Base-by-base conservation (phyloP, 768 basidiomycete species). In the Pulveroboletus sp. region DNA sequence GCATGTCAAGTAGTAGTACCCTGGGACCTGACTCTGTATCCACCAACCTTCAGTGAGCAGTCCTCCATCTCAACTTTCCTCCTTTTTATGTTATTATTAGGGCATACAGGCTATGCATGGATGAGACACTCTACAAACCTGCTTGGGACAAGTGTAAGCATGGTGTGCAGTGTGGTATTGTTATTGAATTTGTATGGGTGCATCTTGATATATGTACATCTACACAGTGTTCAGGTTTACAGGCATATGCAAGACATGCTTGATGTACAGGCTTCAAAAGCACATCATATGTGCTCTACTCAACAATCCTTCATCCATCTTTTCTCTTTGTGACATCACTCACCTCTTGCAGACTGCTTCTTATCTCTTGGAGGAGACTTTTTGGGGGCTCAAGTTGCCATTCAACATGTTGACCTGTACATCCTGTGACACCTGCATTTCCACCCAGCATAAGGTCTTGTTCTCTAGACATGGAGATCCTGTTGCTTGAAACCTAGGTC, bases 71-170 rank as follows among this genome's bases (percentile, higher is more conserved):
- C 45, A 72, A 82, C 36, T 86, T 92, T 56, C 83, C 90, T 0
- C 89, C 93, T 0, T 83, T 84, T 3, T 96, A 96, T 64, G 82
- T 85, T 39, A 67, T 90, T 5, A 90, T 96, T 0, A 93, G 93
- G 0, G 78, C 83, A 16, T 95, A 94, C 67, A 74, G 93, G 24
- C 72, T 96, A 6, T 76, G 82, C 59, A 90, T 86, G 0, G 92
- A 94, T 65, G 73, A 77, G 32, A 68, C 68, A 12, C 71, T 95
- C 29, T 83, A 81, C 51, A 70, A 73, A 22, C 90, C 92, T 5
- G 83, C 86, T 8, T 91, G 93, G 89, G 71, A 86, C 61, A 93
- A 91, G 69, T 89, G 91, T 63, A 79, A 75, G 54, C 85, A 94
- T 67, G 93, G 87, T 0, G 78, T 80, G 2, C 62, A 76, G 40